Conservation (phyloP, 2,329 filamentous ascomycete species). For the Parastagonospora nodorum region DNA sequence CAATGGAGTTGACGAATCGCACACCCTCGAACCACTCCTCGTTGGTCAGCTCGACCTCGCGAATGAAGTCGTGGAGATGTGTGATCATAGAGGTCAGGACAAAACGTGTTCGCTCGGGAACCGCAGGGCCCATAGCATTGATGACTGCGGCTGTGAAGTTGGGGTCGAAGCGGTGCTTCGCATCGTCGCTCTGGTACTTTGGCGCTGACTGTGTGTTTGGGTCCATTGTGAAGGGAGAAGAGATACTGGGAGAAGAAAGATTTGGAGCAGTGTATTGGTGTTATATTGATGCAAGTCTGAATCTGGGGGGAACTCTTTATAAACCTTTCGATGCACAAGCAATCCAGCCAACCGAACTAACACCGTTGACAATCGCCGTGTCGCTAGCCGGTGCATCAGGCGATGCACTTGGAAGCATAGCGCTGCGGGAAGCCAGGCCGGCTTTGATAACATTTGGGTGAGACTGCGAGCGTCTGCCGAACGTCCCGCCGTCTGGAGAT, state of each 20-base stretch:
- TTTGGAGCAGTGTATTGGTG: not conserved
- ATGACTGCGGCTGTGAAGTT: constrained; percentile 77
- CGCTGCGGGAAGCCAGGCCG: constrained; percentile 24
- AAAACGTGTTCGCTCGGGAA: constrained; percentile 66
- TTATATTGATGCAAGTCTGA: constrained; percentile 1
- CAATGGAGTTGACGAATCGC: constrained; percentile 75
- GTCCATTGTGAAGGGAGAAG: constrained; percentile 5
- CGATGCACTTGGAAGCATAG: constrained; percentile 13
- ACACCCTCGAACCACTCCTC: constrained; percentile 80
- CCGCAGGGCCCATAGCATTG: constrained; percentile 73
- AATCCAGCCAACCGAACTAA: constrained; percentile 22
- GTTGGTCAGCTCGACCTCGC: constrained; percentile 75
- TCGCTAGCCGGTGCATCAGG: constrained; percentile 29
- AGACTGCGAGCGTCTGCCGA: constrained; percentile 22
- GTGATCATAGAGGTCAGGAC: constrained; percentile 68
- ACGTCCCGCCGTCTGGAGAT: constrained; percentile 11
- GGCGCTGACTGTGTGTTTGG: constrained; percentile 29
- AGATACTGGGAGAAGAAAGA: not conserved
- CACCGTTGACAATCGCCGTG: constrained; percentile 26
- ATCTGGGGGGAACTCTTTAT: constrained; percentile 19
- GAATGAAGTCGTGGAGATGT: constrained; percentile 78
- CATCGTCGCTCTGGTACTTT: constrained; percentile 19
- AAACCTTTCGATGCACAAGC: constrained; percentile 12
- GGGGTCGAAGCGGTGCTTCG: constrained; percentile 66
- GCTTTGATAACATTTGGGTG: constrained; percentile 14